These are phyloP conservation scores for Helminthosporium solani DNA, from an alignment of 2,329 filamentous ascomycete genomes.

Conservation along the genomic window DNA sequence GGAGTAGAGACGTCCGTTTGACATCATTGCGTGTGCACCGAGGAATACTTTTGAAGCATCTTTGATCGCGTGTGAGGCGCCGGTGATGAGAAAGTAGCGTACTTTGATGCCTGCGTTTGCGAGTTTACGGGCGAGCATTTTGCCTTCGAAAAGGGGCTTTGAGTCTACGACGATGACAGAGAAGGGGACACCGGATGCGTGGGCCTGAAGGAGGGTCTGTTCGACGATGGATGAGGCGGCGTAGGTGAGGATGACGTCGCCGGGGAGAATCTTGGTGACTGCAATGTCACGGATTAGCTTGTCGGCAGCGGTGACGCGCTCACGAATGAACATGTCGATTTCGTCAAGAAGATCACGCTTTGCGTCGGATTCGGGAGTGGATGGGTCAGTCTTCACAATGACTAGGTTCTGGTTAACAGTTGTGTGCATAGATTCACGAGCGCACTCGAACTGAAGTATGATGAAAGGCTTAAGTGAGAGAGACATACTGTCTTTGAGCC, in stretches of 20 bases:
- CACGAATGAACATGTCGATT: slow-evolving; percentile 87
- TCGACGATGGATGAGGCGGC: slow-evolving; percentile 85
- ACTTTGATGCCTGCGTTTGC: slow-evolving; percentile 70
- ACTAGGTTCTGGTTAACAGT: slow-evolving; percentile 43
- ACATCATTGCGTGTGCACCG: slow-evolving; percentile 89
- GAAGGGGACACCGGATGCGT: slow-evolving; percentile 69
- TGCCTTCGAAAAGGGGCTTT: slow-evolving; percentile 68
- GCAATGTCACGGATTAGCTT: slow-evolving; percentile 79
- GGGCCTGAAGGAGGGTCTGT: slow-evolving; percentile 73
- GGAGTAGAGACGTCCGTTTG: slow-evolving; percentile 87
- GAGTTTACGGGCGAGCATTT: slow-evolving; percentile 70
- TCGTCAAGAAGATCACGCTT: slow-evolving; percentile 75
- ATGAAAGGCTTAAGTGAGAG: background rate
- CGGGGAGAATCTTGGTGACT: slow-evolving; percentile 71
- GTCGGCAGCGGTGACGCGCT: slow-evolving; percentile 85
- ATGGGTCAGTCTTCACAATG: slow-evolving; percentile 86
- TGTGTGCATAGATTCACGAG: background rate
- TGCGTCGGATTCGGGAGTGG: slow-evolving; percentile 76
- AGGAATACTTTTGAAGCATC: slow-evolving; percentile 74
- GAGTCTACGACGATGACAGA: slow-evolving; percentile 82
- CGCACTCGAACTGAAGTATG: background rate
- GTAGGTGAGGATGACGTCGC: slow-evolving; percentile 83
- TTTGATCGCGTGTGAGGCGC: slow-evolving; percentile 71
- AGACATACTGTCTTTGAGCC: slow-evolving; percentile 69
- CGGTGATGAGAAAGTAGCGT: slow-evolving; percentile 78